Evolutionary conservation across 1,284 basidiomycete species (phyloP).

Genomic region (Pholiota adiposa): DNA sequence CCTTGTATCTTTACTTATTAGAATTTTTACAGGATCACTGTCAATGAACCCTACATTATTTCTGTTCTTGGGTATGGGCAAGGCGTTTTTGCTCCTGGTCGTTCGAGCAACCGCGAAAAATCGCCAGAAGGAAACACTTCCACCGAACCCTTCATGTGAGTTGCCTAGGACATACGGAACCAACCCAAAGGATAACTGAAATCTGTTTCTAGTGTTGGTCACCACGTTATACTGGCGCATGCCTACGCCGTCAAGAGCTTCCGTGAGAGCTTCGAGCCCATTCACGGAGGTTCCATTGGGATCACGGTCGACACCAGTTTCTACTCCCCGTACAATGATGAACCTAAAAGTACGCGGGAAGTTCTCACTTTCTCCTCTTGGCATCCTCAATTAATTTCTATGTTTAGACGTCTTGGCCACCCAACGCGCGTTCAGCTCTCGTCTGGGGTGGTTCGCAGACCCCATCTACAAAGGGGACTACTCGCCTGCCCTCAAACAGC

Average conservation of each 20-base stretch:
- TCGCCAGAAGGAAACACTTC: constrained; percentile 62
- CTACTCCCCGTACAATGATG: constrained; percentile 71
- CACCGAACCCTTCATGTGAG: constrained; percentile 77
- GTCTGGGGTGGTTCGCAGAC: constrained; percentile 72
- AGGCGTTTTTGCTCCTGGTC: constrained; percentile 71
- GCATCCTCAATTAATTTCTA: neutral
- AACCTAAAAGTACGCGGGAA: constrained; percentile 65
- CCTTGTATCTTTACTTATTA: neutral
- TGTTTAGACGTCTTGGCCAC: constrained; percentile 61
- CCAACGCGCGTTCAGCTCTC: constrained; percentile 66
- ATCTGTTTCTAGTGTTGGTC: constrained; percentile 55
- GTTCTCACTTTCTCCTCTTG: neutral
- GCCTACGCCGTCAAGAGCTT: constrained; percentile 69
- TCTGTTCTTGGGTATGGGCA: constrained; percentile 71
- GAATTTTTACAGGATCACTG: constrained; percentile 51
- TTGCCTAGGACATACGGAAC: constrained; percentile 18
- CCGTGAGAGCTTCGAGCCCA: constrained; percentile 59
- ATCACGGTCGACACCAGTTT: constrained; percentile 79
- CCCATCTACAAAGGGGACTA: constrained; percentile 78
- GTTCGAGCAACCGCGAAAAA: constrained; percentile 60
- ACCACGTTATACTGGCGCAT: constrained; percentile 71
- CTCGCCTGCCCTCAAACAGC: constrained; percentile 62
- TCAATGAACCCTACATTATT: constrained; percentile 79
- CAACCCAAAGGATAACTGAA: neutral
- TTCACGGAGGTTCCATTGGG: constrained; percentile 66